phyloP scores from a whole-genome alignment of 2,329 filamentous ascomycete species.

The Myriosclerotinia curreyana region DNA sequence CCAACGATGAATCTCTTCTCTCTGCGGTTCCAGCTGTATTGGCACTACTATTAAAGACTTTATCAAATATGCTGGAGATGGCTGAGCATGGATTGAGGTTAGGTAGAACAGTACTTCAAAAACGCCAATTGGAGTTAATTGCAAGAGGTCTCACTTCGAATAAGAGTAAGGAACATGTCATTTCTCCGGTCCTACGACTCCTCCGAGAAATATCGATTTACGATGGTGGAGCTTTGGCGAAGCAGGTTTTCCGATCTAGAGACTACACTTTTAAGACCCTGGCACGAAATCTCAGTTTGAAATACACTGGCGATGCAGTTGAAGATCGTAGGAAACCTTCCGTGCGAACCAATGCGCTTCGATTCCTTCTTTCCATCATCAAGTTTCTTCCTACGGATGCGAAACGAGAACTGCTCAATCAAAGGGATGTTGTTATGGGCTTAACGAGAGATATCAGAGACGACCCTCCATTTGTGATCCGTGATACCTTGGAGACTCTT shows the following conservation, averaged over 20 bases:
- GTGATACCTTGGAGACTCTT: constrained; percentile 70
- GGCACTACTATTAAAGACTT: constrained; percentile 73
- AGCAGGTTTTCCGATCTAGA: constrained; percentile 71
- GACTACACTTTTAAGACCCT: constrained; percentile 78
- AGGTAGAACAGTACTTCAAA: constrained; percentile 77
- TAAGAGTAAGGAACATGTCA: constrained; percentile 80
- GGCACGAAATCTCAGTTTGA: constrained; percentile 75
- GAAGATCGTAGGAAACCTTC: constrained; percentile 71
- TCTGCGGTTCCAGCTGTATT: constrained; percentile 78
- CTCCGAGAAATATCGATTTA: constrained; percentile 82
- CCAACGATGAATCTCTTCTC: constrained; percentile 76
- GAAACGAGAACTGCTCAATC: constrained; percentile 78
- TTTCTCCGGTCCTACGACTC: constrained; percentile 82
- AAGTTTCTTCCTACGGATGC: constrained; percentile 73
- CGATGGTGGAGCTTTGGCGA: constrained; percentile 79
- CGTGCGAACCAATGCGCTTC: constrained; percentile 76
- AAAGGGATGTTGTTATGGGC: constrained; percentile 64
- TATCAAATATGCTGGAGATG: constrained; percentile 72
- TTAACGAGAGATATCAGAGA: constrained; percentile 74
- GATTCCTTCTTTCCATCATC: constrained; percentile 75
- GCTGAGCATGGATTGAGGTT: constrained; percentile 72
- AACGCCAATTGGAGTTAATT: constrained; percentile 75
- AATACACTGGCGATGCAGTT: constrained; percentile 53
- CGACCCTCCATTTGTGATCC: constrained; percentile 71
- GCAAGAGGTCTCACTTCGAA: constrained; percentile 75